phyloP scores from a whole-genome alignment of 306 rosid genomes.

The Ormosia emarginata region DNA sequence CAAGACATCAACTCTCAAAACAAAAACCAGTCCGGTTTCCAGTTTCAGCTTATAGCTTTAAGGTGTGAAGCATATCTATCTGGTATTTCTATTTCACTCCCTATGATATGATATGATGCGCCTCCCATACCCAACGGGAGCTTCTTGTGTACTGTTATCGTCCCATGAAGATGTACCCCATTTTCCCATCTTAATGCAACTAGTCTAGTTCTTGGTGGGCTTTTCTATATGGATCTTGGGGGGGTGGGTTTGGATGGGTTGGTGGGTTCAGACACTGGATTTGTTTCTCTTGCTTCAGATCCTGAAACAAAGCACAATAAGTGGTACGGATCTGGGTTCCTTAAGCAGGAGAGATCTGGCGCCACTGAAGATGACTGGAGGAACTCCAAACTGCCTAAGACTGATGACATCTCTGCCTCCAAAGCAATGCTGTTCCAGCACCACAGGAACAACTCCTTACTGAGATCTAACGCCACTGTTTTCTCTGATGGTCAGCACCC shows the following conservation, averaged over 20 bases:
- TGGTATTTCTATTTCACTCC: background rate
- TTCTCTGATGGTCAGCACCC: slow-evolving; percentile 45
- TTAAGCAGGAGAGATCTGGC: slow-evolving; percentile 71
- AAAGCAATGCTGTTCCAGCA: slow-evolving; percentile 47
- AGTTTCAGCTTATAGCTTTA: slow-evolving; percentile 32
- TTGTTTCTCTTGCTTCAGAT: slow-evolving; percentile 51
- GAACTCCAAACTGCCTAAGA: slow-evolving; percentile 47
- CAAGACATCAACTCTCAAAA: slow-evolving; percentile 28
- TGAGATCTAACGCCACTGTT: slow-evolving; percentile 54
- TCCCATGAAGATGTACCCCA: slow-evolving; percentile 27
- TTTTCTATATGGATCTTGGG: slow-evolving; percentile 69
- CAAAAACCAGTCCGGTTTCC: slow-evolving; percentile 41
- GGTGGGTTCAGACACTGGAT: slow-evolving; percentile 44
- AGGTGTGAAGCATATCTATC: slow-evolving; percentile 9
- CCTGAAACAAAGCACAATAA: slow-evolving; percentile 60
- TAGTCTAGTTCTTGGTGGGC: background rate
- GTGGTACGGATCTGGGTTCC: slow-evolving; percentile 69
- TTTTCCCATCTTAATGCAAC: background rate
- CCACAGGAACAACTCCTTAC: slow-evolving; percentile 12
- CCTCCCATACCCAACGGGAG: slow-evolving; percentile 7
- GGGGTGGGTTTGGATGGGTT: slow-evolving; percentile 64
- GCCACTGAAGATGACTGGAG: slow-evolving; percentile 53
- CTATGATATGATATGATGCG: slow-evolving; percentile 22
- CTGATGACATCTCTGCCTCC: slow-evolving; percentile 35
- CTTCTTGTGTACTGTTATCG: slow-evolving; percentile 3